A percentile compares a stretch with the other conserved stretches of the same genome.
Evolutionary conservation across 257 asterid genomes (phyloP).

Genomic region (Jacaranda copaia): DNA sequence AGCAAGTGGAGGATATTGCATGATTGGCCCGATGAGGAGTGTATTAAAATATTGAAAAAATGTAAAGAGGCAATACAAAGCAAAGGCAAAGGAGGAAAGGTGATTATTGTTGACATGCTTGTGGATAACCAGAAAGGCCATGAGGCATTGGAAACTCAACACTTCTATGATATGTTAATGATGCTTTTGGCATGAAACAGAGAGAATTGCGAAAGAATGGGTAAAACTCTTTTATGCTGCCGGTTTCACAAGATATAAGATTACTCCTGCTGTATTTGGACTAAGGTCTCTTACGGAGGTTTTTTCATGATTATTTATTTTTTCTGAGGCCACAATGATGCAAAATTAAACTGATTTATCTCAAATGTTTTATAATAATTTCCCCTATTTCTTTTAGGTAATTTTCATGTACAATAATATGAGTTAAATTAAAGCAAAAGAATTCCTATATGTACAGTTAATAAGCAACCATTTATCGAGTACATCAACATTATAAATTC

Average conservation of each 20-base stretch:
- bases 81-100: not conserved
- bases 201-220: conserved; percentile 9
- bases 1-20: not conserved
- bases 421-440: too few relatives aligned
- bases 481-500: too few relatives aligned
- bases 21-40: not conserved
- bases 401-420: too few relatives aligned
- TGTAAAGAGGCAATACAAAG: not conserved
- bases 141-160: not conserved
- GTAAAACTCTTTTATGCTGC: not conserved
- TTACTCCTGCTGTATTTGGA: conserved; percentile 6
- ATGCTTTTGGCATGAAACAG: not conserved
- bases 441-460: too few relatives aligned
- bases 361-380: too few relatives aligned
- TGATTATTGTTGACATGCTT: not conserved
- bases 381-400: too few relatives aligned
- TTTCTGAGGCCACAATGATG: not conserved
- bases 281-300: conserved; percentile 1
- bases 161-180: not conserved
- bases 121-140: not conserved
- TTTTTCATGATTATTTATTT: not conserved
- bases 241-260: not conserved
- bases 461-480: too few relatives aligned
- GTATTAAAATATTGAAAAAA: not conserved
- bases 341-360: not conserved